Evolutionary conservation across 371 early-diverging fungal genomes (phyloP), one percentile per base, ranked within the genome.

Genomic region (Mortierella sp.): DNA sequence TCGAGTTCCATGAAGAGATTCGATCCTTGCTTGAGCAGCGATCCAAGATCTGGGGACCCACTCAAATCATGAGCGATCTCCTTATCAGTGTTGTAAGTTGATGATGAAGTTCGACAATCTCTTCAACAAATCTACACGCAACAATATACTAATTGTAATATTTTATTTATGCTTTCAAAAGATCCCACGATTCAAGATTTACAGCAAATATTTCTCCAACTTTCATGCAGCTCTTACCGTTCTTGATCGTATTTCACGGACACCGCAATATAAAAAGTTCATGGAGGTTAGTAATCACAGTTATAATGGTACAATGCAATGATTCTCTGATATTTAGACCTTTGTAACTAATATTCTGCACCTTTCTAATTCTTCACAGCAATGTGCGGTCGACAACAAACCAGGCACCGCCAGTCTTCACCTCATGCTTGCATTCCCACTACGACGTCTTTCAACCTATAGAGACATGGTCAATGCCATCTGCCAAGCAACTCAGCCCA

Each of bases 41-140:
- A 22, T 74, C 80, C 68, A 80, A 75, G 66, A 80, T 80, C 59
- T 80, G 80, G 80, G 80, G 80, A 1, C 80, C 80, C 5, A 72
- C 75, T 16, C 80, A 80, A 66, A 80, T 80, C 62, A 80, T 80
- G 68, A 75, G 80, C 54, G 80, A 80, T 51, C 54, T 80, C 40
- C 54, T 80, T 22, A 52, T 80, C 39, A 32, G 45, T 20, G 72
- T 72, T 20, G 78, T 78, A 73, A 54, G 73, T 69, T 3, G 22
- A 26, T 57, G 6, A 40, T 45, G 12, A 45, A 12, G 45, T 12
- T 12, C 12, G 45, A 45, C 45, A 45, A 12, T 35, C 35, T 35
- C 35, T 35, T 35, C 3, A 35, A 35, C 35, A 35, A 35, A 35
- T 35, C 6, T 8, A 35, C 35, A 35, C 6, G 2, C 35, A 35